Conservation (phyloP, 129 eudicot genomes). For the Centrapalus pauciflorus region DNA sequence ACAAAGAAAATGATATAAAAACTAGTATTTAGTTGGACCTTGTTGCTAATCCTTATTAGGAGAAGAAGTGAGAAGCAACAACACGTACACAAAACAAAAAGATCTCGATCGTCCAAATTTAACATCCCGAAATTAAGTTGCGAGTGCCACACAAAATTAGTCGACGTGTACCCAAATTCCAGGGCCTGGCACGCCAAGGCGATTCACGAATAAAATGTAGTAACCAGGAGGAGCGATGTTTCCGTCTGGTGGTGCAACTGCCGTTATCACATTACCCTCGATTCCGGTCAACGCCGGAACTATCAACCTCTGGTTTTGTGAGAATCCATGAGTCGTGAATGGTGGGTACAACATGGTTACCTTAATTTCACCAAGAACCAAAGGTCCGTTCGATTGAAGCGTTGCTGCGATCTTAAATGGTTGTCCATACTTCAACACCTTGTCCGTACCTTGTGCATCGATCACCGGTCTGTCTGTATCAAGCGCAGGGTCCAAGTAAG, state of each 20-base stretch:
- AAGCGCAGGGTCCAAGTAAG: conserved; percentile 48
- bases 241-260: conserved; percentile 17
- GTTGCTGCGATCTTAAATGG: conserved; percentile 23
- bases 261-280: conserved; percentile 8
- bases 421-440: conserved; percentile 33
- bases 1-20: background rate
- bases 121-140: background rate
- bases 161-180: conserved; percentile 61
- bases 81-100: too few relatives aligned
- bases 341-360: conserved; percentile 72
- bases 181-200: conserved; percentile 51
- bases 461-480: conserved; percentile 28
- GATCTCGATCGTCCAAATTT: background rate
- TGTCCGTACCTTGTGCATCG: background rate
- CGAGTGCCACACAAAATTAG: background rate
- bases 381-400: background rate
- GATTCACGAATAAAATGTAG: conserved; percentile 58
- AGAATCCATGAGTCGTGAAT: conserved; percentile 78
- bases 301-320: conserved; percentile 53
- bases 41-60: too few relatives aligned
- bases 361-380: conserved; percentile 27
- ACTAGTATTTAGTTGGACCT: background rate
- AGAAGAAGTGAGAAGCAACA: conserved; percentile 9
- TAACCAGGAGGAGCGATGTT: conserved; percentile 53
- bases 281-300: conserved; percentile 13